Evolutionary conservation across 495 filamentous ascomycete species (phyloP).

Genomic region (Pseudoneurospora amorphoporcata): DNA sequence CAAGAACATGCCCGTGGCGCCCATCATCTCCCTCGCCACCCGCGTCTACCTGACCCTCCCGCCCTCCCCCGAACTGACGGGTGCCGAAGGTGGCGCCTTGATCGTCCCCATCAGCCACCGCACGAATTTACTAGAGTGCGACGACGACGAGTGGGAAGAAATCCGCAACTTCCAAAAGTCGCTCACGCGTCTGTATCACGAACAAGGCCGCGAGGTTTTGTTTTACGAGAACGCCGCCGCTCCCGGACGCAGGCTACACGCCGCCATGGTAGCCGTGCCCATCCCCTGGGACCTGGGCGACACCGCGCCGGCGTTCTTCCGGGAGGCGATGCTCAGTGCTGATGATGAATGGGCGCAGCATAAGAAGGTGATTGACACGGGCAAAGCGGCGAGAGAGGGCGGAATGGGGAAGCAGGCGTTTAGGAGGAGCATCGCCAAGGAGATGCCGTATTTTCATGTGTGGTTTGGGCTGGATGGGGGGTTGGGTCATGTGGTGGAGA

Average conservation of each 20-base stretch:
- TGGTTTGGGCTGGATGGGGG: conserved; percentile 94
- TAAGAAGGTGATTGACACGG: conserved; percentile 85
- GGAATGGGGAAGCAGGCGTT: conserved; percentile 76
- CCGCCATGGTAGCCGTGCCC: conserved; percentile 76
- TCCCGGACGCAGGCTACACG: conserved; percentile 69
- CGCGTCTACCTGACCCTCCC: conserved; percentile 82
- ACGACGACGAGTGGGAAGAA: conserved; percentile 99
- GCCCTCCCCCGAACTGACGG: conserved; percentile 75
- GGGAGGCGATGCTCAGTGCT: conserved; percentile 76
- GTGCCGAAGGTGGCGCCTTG: conserved; percentile 59
- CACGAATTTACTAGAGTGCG: conserved; percentile 86
- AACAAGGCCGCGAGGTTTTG: conserved; percentile 79
- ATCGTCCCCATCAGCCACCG: conserved; percentile 87
- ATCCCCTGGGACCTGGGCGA: conserved; percentile 80
- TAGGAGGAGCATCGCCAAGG: conserved; percentile 72
- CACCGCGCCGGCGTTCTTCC: conserved; percentile 89
- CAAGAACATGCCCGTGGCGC: conserved; percentile 55
- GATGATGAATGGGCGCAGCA: conserved; percentile 96
- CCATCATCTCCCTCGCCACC: conserved; percentile 81
- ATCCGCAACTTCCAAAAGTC: conserved; percentile 99
- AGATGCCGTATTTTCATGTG: conserved; percentile 98
- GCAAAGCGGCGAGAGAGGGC: conserved; percentile 51
- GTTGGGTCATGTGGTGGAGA: conserved; percentile 86
- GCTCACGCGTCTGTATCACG: conserved; percentile 84
- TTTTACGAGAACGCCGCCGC: conserved; percentile 96